Percentiles rank a stretch among this genome's conserved stretches.
phyloP scores from a whole-genome alignment of 2,329 filamentous ascomycete species.

The Clonostachys solani region DNA sequence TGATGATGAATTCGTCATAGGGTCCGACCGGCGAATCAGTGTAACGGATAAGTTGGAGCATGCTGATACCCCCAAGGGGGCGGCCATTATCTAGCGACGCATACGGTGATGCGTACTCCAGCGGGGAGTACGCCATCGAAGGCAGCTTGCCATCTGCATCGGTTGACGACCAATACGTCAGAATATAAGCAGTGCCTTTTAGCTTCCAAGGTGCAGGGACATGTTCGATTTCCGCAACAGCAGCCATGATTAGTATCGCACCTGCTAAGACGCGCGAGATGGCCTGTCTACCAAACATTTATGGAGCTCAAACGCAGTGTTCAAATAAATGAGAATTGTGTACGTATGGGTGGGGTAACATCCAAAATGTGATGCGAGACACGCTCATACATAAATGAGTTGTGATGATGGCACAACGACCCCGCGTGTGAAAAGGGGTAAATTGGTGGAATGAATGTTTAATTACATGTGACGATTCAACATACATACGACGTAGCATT shows the following conservation, averaged over 20 bases:
- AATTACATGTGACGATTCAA: too few species aligned
- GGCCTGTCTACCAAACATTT: too few species aligned
- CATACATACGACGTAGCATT: too few species aligned
- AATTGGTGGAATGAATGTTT: too few species aligned
- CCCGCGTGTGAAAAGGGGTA: too few species aligned
- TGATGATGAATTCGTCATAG: conserved; percentile 47
- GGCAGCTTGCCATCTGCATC: conserved; percentile 2
- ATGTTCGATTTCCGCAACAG: neutral
- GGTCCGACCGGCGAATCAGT: conserved; percentile 44
- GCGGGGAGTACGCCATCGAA: conserved; percentile 32
- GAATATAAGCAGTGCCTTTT: conserved; percentile 8
- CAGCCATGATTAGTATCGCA: neutral
- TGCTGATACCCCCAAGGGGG: conserved; percentile 35
- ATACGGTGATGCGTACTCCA: conserved; percentile 36
- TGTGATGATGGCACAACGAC: too few species aligned
- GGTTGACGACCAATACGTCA: conserved; percentile 5
- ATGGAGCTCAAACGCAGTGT: too few species aligned
- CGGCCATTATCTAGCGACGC: conserved; percentile 26
- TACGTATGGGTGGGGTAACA: too few species aligned
- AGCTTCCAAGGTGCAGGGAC: conserved; percentile 10
- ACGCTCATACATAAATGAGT: too few species aligned
- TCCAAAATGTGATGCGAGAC: too few species aligned
- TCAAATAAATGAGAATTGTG: too few species aligned
- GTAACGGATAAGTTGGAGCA: conserved; percentile 48
- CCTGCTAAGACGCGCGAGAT: too few species aligned